Base-by-base conservation (phyloP, 306 rosid species). In the Gleditsia sinensis region DNA sequence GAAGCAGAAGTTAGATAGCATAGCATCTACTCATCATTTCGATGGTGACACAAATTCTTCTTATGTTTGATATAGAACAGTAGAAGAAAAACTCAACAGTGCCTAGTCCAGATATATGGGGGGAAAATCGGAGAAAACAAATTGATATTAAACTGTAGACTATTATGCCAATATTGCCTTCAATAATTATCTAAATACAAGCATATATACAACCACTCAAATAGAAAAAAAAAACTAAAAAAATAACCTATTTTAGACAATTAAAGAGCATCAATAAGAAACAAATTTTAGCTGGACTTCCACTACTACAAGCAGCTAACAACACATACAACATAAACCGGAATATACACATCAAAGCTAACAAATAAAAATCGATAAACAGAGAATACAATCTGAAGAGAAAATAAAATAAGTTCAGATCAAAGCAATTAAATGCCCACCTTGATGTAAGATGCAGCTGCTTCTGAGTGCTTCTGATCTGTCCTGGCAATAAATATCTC, bases 371-470 rank as follows among this genome's bases (percentile, higher is more conserved):
- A 21, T 25, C 14, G 30, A 71, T 39, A 58, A n/a, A 20, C 30
- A 19, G 54, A 17, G 51, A 40, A 66, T 13, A 32, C n/a, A 69
- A 69, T 46, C 79, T 17, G 10, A 49, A 24, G 30, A 40, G 55
- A 55, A 19, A 11, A 2, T 3, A 36, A 63, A 66, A 28, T 8
- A 27, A 32, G 23, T 20, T 7, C 27, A 45, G 10, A 48, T 20
- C 62, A 14, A 71, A 37, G 7, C 43, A 81, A 60, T 50, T 5
- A 48, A 67, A 56, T 21, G 7, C 51, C 19, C 66, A 93, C 98
- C 93, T 84, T 82, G 19, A 42, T 72, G 82, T 82, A 89, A 76
- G 86, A 84, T 59, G 82, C 56, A 34, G 97, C 96, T 71, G 86
- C 72, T 75, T 89, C 97, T 10, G 93, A 81, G 76, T 83, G 89